Conservation (phyloP, 129 eudicot species). For the Centella asiatica region DNA sequence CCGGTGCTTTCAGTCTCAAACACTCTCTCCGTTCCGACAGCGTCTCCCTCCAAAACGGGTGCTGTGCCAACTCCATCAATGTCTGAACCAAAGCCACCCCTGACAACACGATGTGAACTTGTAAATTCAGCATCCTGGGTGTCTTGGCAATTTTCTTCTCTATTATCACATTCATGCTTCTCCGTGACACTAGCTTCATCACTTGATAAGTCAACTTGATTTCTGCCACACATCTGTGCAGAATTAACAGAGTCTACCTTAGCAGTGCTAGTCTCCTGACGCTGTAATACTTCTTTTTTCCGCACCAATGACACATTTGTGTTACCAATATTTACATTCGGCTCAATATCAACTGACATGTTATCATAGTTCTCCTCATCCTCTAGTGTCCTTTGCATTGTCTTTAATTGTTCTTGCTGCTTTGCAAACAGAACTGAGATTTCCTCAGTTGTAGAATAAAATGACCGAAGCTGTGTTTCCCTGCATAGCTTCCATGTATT, state of each 20-base stretch:
- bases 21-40: conserved; percentile 46
- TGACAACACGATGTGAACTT: conserved; percentile 31
- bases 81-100: conserved; percentile 76
- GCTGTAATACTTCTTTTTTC: conserved; percentile 28
- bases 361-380: conserved; percentile 82
- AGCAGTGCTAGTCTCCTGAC: conserved; percentile 30
- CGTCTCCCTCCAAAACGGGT: conserved; percentile 34
- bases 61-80: conserved; percentile 54
- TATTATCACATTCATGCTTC: conserved; percentile 66
- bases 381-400: conserved; percentile 90
- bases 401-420: conserved; percentile 91
- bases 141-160: conserved; percentile 48
- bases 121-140: conserved; percentile 84
- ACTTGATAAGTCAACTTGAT: conserved; percentile 34
- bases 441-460: conserved; percentile 95
- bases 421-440: conserved; percentile 62
- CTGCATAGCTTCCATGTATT: conserved; percentile 34
- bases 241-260: conserved; percentile 39
- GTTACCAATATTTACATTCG: conserved; percentile 23
- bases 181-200: conserved; percentile 78
- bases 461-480: conserved; percentile 94
- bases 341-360: conserved; percentile 49
- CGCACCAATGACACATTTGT: conserved; percentile 18
- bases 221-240: conserved; percentile 24
- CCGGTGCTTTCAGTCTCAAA: conserved; percentile 46